Conservation (phyloP, 2,329 filamentous ascomycete genomes). For the Scleromitrula shiraiana region DNA sequence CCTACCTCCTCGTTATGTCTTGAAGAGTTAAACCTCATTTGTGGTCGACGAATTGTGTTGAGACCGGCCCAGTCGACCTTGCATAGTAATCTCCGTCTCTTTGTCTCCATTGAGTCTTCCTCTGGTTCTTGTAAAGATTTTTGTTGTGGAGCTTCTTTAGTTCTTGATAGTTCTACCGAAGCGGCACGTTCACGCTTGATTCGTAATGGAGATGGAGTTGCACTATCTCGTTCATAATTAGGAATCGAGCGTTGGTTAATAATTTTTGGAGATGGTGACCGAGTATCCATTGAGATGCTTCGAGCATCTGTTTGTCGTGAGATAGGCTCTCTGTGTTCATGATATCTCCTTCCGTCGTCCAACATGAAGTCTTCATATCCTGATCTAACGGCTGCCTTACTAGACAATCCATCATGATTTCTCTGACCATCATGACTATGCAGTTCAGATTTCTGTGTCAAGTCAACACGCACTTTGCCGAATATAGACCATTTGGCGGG, state of each 20-base stretch:
- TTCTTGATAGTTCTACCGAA: neutral
- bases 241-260: neutral
- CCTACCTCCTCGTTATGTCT: slow-evolving; percentile 22
- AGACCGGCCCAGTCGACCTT: slow-evolving; percentile 28
- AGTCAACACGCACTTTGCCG: slow-evolving; percentile 10
- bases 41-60: slow-evolving; percentile 18
- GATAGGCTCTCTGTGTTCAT: neutral
- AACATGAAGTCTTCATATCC: neutral
- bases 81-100: slow-evolving; percentile 22
- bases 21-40: slow-evolving; percentile 17
- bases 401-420: no score
- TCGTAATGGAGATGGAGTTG: slow-evolving; percentile 16
- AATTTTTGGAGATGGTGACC: neutral
- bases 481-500: slow-evolving; percentile 23
- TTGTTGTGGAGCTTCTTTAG: neutral
- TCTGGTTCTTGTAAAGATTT: slow-evolving; percentile 4
- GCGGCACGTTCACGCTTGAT: slow-evolving; percentile 12
- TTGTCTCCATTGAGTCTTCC: slow-evolving; percentile 18
- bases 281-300: neutral
- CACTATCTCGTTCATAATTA: slow-evolving; percentile 21
- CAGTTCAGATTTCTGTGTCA: neutral
- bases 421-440: neutral
- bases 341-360: neutral
- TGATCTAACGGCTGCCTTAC: no score
- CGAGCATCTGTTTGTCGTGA: neutral